These are phyloP conservation scores for Catharanthus roseus DNA, from an alignment of 257 asterid species.

Conservation along the genomic window DNA sequence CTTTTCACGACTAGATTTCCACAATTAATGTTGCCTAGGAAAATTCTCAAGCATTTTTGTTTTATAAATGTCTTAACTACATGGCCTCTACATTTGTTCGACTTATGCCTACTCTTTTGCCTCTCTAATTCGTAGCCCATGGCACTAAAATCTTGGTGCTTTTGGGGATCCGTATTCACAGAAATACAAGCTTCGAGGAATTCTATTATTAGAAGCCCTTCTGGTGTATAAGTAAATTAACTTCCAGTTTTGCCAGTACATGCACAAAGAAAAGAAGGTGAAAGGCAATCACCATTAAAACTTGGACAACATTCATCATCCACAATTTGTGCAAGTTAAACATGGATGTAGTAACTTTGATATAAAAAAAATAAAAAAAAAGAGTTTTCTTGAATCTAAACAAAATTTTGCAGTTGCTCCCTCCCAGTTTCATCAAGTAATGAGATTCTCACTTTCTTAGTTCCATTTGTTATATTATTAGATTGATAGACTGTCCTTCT, in stretches of 20 bases:
- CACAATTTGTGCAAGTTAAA: constrained; percentile 56
- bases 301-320: constrained; percentile 62
- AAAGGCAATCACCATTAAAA: constrained; percentile 55
- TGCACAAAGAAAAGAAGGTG: constrained; percentile 52
- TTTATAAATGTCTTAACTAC: constrained; percentile 53
- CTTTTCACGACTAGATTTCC: constrained; percentile 76
- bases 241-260: constrained; percentile 77
- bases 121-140: constrained; percentile 69
- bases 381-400: constrained; percentile 33
- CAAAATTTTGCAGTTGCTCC: constrained; percentile 37
- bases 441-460: constrained; percentile 46
- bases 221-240: constrained; percentile 57
- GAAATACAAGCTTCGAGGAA: constrained; percentile 42
- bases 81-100: constrained; percentile 56
- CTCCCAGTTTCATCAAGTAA: no score
- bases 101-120: constrained; percentile 33
- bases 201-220: constrained; percentile 45
- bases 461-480: constrained; percentile 46
- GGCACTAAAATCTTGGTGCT: constrained; percentile 33
- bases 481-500: constrained; percentile 17
- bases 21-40: constrained; percentile 63
- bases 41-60: constrained; percentile 81
- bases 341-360: constrained; percentile 48
- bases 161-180: constrained; percentile 34
- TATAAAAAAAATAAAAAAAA: no score